Conservation (phyloP, 345 rosid species). For the Eutrema yunnanense region DNA sequence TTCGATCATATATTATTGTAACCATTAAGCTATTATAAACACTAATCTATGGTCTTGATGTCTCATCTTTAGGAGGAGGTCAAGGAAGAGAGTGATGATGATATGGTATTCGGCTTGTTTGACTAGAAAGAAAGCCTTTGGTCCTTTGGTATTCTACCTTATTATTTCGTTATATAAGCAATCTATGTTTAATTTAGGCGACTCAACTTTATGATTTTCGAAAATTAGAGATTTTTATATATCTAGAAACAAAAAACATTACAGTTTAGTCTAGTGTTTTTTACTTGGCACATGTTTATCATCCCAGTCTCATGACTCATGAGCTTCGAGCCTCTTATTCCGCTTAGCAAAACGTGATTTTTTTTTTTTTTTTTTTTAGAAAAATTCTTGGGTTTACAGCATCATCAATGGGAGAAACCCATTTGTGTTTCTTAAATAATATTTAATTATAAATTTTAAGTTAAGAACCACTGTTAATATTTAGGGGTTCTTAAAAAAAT, state of each 20-base stretch:
- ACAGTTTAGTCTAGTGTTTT: not conserved
- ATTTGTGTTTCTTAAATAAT: too few relatives aligned
- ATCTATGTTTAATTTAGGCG: not conserved
- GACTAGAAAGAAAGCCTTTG: conserved; percentile 27
- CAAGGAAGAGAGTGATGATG: conserved; percentile 50
- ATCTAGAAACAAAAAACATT: not conserved
- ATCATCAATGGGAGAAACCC: too few relatives aligned
- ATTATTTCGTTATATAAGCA: not conserved
- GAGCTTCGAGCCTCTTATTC: too few relatives aligned
- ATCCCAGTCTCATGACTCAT: not conserved
- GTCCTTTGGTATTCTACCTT: not conserved
- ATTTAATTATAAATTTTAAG: too few relatives aligned
- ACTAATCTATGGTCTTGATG: not conserved
- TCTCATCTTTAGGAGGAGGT: conserved; percentile 37
- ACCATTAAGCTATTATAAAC: not conserved
- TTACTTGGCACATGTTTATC: not conserved
- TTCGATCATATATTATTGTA: too few relatives aligned
- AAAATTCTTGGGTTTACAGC: too few relatives aligned
- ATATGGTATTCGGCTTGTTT: conserved; percentile 48
- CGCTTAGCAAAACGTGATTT: not conserved
- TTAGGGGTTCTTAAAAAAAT: too few relatives aligned
- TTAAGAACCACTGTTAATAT: too few relatives aligned
- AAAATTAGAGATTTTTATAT: not conserved
- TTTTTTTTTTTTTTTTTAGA: too few relatives aligned
- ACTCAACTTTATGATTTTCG: not conserved